Evolutionary conservation across 2,329 filamentous ascomycete species (phyloP).

Genomic region (Fusarium graminum): DNA sequence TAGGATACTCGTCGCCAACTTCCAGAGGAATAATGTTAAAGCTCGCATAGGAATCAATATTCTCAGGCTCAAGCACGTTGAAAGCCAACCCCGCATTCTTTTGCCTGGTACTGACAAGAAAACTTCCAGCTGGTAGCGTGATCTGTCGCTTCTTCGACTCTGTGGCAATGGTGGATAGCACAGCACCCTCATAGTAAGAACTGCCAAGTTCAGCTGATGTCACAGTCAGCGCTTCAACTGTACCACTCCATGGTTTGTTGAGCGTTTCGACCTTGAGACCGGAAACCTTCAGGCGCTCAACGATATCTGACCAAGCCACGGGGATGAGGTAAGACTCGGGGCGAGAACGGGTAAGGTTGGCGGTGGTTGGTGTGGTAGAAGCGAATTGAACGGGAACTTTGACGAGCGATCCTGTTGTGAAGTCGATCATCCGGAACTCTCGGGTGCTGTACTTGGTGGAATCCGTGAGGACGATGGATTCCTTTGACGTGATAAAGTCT

Average conservation of each 20-base stretch:
- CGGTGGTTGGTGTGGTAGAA: slow-evolving; percentile 47
- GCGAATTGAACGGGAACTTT: slow-evolving; percentile 48
- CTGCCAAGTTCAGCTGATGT: slow-evolving; percentile 37
- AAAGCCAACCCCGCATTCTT: slow-evolving; percentile 51
- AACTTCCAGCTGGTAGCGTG: slow-evolving; percentile 49
- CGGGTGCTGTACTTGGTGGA: slow-evolving; percentile 37
- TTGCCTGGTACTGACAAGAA: slow-evolving; percentile 51
- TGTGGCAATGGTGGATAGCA: slow-evolving; percentile 43
- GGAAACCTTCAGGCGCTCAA: slow-evolving; percentile 43
- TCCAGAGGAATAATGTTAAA: slow-evolving; percentile 50
- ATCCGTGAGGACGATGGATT: slow-evolving; percentile 51
- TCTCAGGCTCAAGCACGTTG: slow-evolving; percentile 52
- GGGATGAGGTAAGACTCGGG: slow-evolving; percentile 52
- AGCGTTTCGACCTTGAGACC: slow-evolving; percentile 49
- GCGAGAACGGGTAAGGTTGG: slow-evolving; percentile 50
- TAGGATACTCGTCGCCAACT: slow-evolving; percentile 50
- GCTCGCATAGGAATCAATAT: slow-evolving; percentile 52
- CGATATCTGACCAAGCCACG: slow-evolving; percentile 48
- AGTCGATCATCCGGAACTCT: slow-evolving; percentile 47
- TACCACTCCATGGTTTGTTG: slow-evolving; percentile 37
- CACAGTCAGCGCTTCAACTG: slow-evolving; percentile 50
- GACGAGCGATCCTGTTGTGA: slow-evolving; percentile 46
- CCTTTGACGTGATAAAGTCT: slow-evolving; percentile 47
- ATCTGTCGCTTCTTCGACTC: slow-evolving; percentile 35
- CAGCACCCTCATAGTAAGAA: slow-evolving; percentile 49